Conservation (phyloP, 108 stramenopile genomes). For the Cyclotella baltica region DNA sequence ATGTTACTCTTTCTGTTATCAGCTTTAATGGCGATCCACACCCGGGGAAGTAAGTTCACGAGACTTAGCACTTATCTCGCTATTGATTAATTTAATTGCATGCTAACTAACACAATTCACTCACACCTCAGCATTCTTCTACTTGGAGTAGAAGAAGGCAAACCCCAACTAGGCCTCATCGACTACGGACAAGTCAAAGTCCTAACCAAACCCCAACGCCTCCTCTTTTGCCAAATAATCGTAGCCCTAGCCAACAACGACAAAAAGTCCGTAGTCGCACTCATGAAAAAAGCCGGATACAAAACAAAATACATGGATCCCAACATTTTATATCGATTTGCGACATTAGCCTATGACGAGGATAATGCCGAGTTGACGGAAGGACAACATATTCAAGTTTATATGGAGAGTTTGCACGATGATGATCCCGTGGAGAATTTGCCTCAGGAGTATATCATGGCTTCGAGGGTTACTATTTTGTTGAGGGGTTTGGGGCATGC, state of each 20-base stretch:
- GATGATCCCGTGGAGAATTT: conserved; percentile 72
- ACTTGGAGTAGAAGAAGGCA: conserved; percentile 69
- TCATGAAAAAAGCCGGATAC: conserved; percentile 76
- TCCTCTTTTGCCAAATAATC: conserved; percentile 72
- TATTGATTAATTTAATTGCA: too few relatives aligned
- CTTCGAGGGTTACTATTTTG: conserved; percentile 65
- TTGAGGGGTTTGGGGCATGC: conserved; percentile 80
- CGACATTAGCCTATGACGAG: conserved; percentile 74
- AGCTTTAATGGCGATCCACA: conserved; percentile 82
- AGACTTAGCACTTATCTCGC: background rate
- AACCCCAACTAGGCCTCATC: conserved; percentile 78
- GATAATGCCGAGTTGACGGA: conserved; percentile 70
- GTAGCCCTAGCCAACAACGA: conserved; percentile 82
- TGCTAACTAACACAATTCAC: background rate
- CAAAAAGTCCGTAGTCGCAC: conserved; percentile 52
- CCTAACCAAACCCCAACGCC: conserved; percentile 67
- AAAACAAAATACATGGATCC: conserved; percentile 72
- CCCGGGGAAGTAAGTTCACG: conserved; percentile 52
- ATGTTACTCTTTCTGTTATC: too few relatives aligned
- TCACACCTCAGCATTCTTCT: conserved; percentile 61
- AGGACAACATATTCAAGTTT: conserved; percentile 85
- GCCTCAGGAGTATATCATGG: conserved; percentile 80
- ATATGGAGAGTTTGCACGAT: conserved; percentile 79
- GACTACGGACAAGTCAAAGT: conserved; percentile 89
- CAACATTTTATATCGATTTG: conserved; percentile 76